These are phyloP conservation scores for Cutaneotrichosporon arboriforme DNA, from an alignment of 1,284 basidiomycete species.

Conservation along the genomic window DNA sequence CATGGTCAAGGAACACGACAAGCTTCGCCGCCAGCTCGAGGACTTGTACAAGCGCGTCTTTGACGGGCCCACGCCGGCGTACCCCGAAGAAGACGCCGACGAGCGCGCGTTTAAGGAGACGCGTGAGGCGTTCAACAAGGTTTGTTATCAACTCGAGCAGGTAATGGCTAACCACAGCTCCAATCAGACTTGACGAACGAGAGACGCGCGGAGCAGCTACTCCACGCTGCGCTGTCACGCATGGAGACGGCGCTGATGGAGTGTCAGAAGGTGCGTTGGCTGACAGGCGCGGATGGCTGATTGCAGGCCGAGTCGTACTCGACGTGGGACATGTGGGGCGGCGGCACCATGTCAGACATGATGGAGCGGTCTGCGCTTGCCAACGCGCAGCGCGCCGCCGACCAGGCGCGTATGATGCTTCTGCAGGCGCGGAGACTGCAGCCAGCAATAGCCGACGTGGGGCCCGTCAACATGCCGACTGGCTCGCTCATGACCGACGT, in stretches of 20 bases:
- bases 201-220: conserved; percentile 15
- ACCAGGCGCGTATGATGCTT: conserved; percentile 21
- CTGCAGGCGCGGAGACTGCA: conserved; percentile 22
- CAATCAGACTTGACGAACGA: conserved; percentile 20
- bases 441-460: conserved; percentile 14
- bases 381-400: conserved; percentile 20
- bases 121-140: conserved; percentile 9
- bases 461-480: conserved; percentile 14
- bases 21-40: conserved; percentile 11
- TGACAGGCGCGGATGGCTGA: background rate
- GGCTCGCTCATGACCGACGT: conserved; percentile 22
- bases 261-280: background rate
- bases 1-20: conserved; percentile 10
- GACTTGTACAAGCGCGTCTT: conserved; percentile 18
- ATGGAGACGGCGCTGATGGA: conserved; percentile 6
- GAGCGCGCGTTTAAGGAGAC: conserved; percentile 11
- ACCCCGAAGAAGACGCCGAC: conserved; percentile 21
- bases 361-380: conserved; percentile 19
- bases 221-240: conserved; percentile 11
- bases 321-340: conserved; percentile 9
- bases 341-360: conserved; percentile 12
- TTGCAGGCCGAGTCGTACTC: conserved; percentile 6
- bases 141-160: background rate
- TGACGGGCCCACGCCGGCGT: conserved; percentile 18
- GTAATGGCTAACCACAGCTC: conserved; percentile 9